Evolutionary conservation across 371 early-diverging fungal genomes (phyloP), one percentile per base, ranked within the genome.

Genomic region (Actinomucor elegans): DNA sequence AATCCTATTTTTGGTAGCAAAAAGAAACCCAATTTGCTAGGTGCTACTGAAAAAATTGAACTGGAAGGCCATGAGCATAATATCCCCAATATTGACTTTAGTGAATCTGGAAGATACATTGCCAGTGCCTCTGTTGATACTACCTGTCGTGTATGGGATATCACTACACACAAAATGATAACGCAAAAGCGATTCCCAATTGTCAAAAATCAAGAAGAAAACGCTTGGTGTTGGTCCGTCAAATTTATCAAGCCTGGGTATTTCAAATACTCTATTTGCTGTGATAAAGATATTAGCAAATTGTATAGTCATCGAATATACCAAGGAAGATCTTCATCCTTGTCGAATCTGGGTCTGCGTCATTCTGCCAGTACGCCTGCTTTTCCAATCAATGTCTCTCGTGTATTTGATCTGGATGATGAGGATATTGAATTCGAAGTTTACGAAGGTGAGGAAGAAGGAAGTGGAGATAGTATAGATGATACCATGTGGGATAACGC

Each of bases 71-170:
- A 88, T 57, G 57, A 58, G 3, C 71, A 88, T 57, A 88, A 88
- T 61, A 70, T 88, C 9, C 89, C 89, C 0, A 65, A 63, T 28
- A 68, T 88, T 38, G 82, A 78, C 32, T 84, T 86, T 48, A 76
- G 66, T 38, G 21, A 52, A 11, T 71, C 78, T 12, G 89, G 87
- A 11, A 61, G 56, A 24, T 83, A 68, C 34, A 40, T 88, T 20
- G 83, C 74, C 11, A 81, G 80, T 18, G 70, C 78, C 20, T 85
- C 85, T 5, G 80, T 88, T 32, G 87, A 83, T 50, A 29, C 53
- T 3, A 69, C 70, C 12, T 75, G 80, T 48, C 64, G 67, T 27
- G 31, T 81, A 10, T 81, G 84, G 81, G 77, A 80, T 57, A 37
- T 80, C 7, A 23, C 50, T 1, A 68, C 57, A 5, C 43, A 47